These are phyloP conservation scores for Boletus rufocinnamomeus DNA, from an alignment of 768 basidiomycete genomes.

Conservation along the genomic window DNA sequence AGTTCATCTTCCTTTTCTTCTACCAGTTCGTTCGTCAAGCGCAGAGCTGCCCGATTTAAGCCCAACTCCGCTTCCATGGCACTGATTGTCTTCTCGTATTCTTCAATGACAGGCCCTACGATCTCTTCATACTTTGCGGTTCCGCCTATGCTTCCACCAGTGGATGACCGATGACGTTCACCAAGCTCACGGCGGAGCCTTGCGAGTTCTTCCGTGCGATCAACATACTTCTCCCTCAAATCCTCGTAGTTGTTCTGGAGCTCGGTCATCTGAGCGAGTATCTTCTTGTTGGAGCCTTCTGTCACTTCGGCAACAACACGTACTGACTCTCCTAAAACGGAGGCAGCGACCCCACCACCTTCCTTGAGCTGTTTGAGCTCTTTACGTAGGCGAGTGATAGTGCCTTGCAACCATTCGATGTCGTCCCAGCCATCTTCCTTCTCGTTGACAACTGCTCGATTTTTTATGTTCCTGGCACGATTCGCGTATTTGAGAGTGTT, in stretches of 20 bases:
- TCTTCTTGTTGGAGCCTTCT: conserved; percentile 72
- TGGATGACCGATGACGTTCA: conserved; percentile 62
- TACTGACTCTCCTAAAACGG: conserved; percentile 34
- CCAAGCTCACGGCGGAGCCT: conserved; percentile 77
- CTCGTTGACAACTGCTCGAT: conserved; percentile 87
- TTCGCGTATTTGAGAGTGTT: conserved; percentile 97
- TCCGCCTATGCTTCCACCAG: conserved; percentile 61
- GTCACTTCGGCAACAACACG: conserved; percentile 35
- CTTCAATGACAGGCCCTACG: conserved; percentile 96
- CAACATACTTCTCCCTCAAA: conserved; percentile 79
- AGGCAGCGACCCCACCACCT: conserved; percentile 42
- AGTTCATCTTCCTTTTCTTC: conserved; percentile 90
- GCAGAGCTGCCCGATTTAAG: conserved; percentile 81
- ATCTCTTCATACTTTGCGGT: conserved; percentile 87
- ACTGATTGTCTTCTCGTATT: conserved; percentile 96
- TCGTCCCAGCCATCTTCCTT: conserved; percentile 99
- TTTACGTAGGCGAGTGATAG: conserved; percentile 80
- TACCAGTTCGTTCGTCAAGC: conserved; percentile 90
- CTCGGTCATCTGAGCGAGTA: conserved; percentile 78
- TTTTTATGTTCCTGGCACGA: conserved; percentile 96
- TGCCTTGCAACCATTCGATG: conserved; percentile 91
- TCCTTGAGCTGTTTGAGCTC: conserved; percentile 84
- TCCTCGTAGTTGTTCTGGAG: conserved; percentile 86
- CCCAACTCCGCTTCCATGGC: conserved; percentile 93
- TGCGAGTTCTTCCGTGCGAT: conserved; percentile 86